These are phyloP conservation scores for Eucalyptus fibrosa DNA, from an alignment of 345 rosid species.

Conservation along the genomic window DNA sequence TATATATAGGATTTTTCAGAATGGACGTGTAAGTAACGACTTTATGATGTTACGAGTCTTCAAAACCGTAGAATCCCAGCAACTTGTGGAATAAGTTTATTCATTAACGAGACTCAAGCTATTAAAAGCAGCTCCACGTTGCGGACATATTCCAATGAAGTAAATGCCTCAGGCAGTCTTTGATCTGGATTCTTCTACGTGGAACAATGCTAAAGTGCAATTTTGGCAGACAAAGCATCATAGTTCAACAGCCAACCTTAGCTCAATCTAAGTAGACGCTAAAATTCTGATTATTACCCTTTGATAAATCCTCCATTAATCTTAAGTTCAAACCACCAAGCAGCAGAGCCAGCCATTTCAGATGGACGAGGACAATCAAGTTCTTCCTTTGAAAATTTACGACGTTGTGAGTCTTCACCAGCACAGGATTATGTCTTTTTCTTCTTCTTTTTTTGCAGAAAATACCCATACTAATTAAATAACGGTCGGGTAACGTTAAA, in stretches of 20 bases:
- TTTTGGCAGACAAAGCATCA: too few species aligned
- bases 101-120: neutral
- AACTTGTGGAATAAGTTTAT: neutral
- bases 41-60: neutral
- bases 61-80: neutral
- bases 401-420: rapidly evolving
- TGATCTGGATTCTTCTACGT: neutral
- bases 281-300: too few species aligned
- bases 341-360: neutral
- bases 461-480: too few species aligned
- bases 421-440: too few species aligned
- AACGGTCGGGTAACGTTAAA: too few species aligned
- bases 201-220: neutral
- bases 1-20: neutral
- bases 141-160: neutral
- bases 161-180: neutral
- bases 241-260: rapidly evolving
- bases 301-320: neutral
- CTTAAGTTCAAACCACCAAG: neutral
- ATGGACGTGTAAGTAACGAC: neutral
- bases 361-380: too few species aligned
- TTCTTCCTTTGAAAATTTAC: too few species aligned
- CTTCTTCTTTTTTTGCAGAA: too few species aligned
- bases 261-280: too few species aligned
- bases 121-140: too few species aligned